Evolutionary conservation across 2,329 filamentous ascomycete genomes (phyloP), one percentile per base, ranked within the genome.

Genomic region (Aspergillus glaucus): DNA sequence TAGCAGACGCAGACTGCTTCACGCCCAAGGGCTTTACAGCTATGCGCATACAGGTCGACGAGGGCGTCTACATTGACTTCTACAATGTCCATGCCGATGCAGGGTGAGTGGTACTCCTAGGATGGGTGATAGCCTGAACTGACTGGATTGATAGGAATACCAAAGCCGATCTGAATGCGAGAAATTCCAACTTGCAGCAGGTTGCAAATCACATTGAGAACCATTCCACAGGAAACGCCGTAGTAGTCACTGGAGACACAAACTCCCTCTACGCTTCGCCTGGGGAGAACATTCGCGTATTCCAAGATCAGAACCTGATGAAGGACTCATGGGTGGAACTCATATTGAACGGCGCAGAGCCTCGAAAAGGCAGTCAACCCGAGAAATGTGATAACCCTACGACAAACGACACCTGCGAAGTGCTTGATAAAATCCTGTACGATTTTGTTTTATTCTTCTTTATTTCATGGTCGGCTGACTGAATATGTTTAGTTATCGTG

Each of bases 1-100:
- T 75, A 32, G 79, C 77, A 0, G 75, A 74, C 0, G 58, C 63
- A 1, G 84, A 87, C 62, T 86, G 84, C 61, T 67, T 86, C 53
- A 86, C 83, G 0, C 84, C 82, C 19, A 87, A 87, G 65, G 84
- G 84, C 12, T 86, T 85, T 63, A 85, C 82, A 1, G 81, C 81
- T 43, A 85, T 86, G 81, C 77, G 81, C 10, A 64, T 78, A 37
- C 66, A 72, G 17, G 55, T 85, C 12, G 74, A 72, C 7, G 69
- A 73, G 32, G 76, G 76, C 14, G 74, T 80, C 6, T 83, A 78
- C 51, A 65, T 84, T 21, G 83, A 86, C 61, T 69, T 79, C 6
- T 86, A 86, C 70, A 86, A 87, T 61, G 58, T 86, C 6, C 84
- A 87, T 62, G 70, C 82, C 1, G 84, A 87, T 61, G 84, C 84